These are phyloP conservation scores for Dendrobium officinale DNA, from an alignment of 106 monocot genomes.

Conservation along the genomic window DNA sequence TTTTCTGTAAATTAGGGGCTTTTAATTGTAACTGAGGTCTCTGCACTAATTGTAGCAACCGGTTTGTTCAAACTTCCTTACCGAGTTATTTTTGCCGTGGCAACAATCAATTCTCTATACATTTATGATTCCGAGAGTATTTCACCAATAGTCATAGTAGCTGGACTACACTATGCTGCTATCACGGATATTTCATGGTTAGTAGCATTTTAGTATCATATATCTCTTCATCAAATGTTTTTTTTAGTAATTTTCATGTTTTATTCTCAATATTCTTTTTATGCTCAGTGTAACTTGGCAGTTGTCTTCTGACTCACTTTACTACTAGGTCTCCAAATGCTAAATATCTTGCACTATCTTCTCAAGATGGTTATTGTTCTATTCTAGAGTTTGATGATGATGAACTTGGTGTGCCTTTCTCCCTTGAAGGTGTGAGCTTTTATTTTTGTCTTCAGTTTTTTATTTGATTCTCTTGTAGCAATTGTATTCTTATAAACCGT, in stretches of 20 bases:
- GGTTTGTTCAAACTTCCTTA: constrained; percentile 80
- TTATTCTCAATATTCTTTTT: neutral
- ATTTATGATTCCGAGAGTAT: constrained; percentile 82
- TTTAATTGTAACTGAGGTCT: constrained; percentile 3
- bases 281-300: neutral
- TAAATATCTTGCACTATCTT: constrained; percentile 73
- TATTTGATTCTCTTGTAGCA: neutral
- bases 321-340: constrained; percentile 67
- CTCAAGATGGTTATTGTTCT: constrained; percentile 86
- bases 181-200: constrained; percentile 94
- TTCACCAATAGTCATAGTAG: constrained; percentile 73
- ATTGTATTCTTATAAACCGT: neutral
- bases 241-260: too few species aligned
- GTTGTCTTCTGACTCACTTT: neutral
- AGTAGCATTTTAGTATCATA: constrained; percentile 9
- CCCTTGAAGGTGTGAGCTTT: constrained; percentile 40
- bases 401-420: constrained; percentile 60
- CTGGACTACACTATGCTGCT: constrained; percentile 93
- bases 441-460: neutral
- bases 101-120: constrained; percentile 83
- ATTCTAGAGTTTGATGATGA: constrained; percentile 80
- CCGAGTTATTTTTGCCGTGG: constrained; percentile 84
- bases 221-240: neutral
- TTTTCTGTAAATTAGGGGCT: constrained; percentile 5
- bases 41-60: constrained; percentile 24